phyloP scores from a whole-genome alignment of 2,329 filamentous ascomycete species.

The Talaromyces piceae region DNA sequence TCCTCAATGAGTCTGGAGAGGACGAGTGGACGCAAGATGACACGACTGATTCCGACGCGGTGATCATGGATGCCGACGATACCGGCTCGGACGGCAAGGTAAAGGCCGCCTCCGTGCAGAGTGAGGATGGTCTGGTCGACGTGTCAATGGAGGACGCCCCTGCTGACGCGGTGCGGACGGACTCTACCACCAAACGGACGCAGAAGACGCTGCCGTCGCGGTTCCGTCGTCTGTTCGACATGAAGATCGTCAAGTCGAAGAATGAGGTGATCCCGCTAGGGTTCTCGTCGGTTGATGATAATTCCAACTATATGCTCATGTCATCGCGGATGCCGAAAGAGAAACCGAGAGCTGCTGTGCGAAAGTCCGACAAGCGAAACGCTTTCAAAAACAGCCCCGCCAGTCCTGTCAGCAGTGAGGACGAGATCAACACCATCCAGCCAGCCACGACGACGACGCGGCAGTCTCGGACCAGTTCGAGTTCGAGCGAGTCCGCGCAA shows the following conservation, averaged over 20 bases:
- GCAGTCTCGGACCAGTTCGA: slow-evolving; percentile 11
- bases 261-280: slow-evolving; percentile 59
- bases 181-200: slow-evolving; percentile 12
- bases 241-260: slow-evolving; percentile 58
- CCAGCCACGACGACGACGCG: slow-evolving; percentile 10
- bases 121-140: slow-evolving; percentile 86
- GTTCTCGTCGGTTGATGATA: slow-evolving; percentile 56
- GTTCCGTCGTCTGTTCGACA: slow-evolving; percentile 66
- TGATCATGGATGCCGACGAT: slow-evolving; percentile 55
- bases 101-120: slow-evolving; percentile 69
- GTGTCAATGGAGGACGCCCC: slow-evolving; percentile 69
- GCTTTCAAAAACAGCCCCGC: slow-evolving; percentile 12
- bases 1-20: slow-evolving; percentile 50
- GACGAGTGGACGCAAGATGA: slow-evolving; percentile 46
- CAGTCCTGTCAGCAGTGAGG: slow-evolving; percentile 24
- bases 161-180: slow-evolving; percentile 21
- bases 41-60: slow-evolving; percentile 53
- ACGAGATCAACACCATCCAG: slow-evolving; percentile 21
- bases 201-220: slow-evolving; percentile 46
- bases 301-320: slow-evolving; percentile 51
- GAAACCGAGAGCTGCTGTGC: slow-evolving; percentile 18
- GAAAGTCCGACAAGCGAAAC: slow-evolving; percentile 12
- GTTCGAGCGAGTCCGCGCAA: slow-evolving; percentile 15
- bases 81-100: slow-evolving; percentile 63
- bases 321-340: slow-evolving; percentile 35